Conservation (phyloP, 306 rosid genomes). For the Trifolium repens region DNA sequence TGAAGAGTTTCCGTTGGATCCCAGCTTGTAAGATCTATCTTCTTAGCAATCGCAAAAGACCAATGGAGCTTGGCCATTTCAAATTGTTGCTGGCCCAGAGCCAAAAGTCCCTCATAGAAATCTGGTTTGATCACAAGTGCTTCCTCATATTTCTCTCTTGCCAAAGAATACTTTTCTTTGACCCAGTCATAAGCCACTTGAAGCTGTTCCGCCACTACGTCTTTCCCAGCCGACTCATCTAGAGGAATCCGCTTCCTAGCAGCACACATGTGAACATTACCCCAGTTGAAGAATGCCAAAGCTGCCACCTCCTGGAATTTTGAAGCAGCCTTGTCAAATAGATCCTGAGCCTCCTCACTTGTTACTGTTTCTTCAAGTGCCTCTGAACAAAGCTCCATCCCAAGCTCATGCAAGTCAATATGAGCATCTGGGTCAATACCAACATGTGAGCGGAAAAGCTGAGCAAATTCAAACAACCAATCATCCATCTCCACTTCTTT, state of each 20-base stretch:
- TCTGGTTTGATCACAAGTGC: slow-evolving; percentile 90
- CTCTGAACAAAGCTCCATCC: slow-evolving; percentile 98
- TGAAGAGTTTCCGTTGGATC: slow-evolving; percentile 75
- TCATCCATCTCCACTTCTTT: slow-evolving; percentile 98
- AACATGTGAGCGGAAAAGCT: slow-evolving; percentile 92
- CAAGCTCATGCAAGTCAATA: slow-evolving; percentile 93
- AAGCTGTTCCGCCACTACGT: slow-evolving; percentile 72
- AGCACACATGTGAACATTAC: slow-evolving; percentile 97
- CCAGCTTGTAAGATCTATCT: slow-evolving; percentile 77
- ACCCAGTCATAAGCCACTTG: slow-evolving; percentile 98
- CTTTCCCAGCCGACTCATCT: slow-evolving; percentile 86
- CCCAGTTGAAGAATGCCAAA: slow-evolving; percentile 96
- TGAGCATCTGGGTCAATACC: slow-evolving; percentile 98
- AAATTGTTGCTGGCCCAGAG: slow-evolving; percentile 92
- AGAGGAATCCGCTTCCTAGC: slow-evolving; percentile 93
- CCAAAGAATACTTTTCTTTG: slow-evolving; percentile 86
- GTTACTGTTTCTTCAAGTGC: slow-evolving; percentile 97
- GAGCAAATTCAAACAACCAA: slow-evolving; percentile 98
- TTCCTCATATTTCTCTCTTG: slow-evolving; percentile 87
- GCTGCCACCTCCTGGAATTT: slow-evolving; percentile 99
- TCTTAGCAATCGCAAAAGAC: slow-evolving; percentile 94
- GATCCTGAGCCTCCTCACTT: slow-evolving; percentile 91
- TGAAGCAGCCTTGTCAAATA: slow-evolving; percentile 90
- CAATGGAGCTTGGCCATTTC: slow-evolving; percentile 98
- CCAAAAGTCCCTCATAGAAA: slow-evolving; percentile 91